Evolutionary conservation across 768 basidiomycete genomes (phyloP), one percentile per base, ranked within the genome.

Genomic region (Kwoniella heveanensis): DNA sequence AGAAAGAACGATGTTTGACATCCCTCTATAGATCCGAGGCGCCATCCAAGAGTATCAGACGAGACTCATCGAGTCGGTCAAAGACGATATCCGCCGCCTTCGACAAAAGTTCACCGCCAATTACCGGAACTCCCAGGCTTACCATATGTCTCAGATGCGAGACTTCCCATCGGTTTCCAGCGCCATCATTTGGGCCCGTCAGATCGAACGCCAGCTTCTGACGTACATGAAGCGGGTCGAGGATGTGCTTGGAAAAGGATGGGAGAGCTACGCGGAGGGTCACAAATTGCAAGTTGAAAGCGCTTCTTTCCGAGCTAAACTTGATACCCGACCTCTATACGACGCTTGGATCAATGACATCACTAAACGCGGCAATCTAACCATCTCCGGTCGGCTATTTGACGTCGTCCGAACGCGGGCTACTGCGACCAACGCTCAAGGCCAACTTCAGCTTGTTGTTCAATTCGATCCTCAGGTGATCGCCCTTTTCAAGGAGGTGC

Each of bases 21-120:
- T 29, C 22, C 17, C 91, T 95, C 95, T 80, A 19, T 19, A 44
- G 39, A 44, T 44, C 19, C 89, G 92, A 62, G 95, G 96, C 68
- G 96, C 96, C 48, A 98, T 99, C 62, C 92, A 96, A 85, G 96
- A 98, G 79, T 98, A 98, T 73, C 96, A 98, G 80, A 97, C 93
- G 0, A 93, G 96, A 67, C 88, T 99, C 17, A 99, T 99, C 68
- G 96, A 99, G 70, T 95, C 92, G 4, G 95, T 98, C 50, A 99
- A 99, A 77, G 93, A 97, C 73, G 95, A 98, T 76, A 97, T 98
- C 80, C 92, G 95, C 69, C 88, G 87, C 50, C 82, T 98, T 24
- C 94, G 98, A 68, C 91, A 92, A 79, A 98, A 97, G 88, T 97
- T 98, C 84, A 96, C 95, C 84, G 90, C 89, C 5, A 91, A 92